Evolutionary conservation across 352 stramenopile genomes (phyloP), one percentile per base, ranked within the genome.

Genomic region (Phytophthora fragariaefolia): DNA sequence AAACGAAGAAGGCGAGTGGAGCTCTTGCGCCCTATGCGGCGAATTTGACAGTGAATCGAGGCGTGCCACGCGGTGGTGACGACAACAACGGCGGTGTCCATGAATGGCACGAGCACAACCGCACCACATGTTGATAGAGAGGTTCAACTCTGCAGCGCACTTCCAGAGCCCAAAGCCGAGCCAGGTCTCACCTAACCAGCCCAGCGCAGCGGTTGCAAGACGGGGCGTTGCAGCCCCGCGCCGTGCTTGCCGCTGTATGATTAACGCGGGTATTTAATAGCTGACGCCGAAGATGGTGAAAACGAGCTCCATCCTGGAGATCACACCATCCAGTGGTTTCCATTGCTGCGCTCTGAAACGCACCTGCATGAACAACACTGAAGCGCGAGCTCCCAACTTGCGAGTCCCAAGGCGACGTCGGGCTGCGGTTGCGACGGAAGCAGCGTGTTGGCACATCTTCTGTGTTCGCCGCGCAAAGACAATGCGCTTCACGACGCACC

Each of bases 141-240:
- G 40, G 57, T 68, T 72, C 58, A 63, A 69, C 57, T 65, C 32
- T 57, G 42, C 40, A 40, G 32, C 32, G 12, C 20, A 38, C 12
- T 54, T 46, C 32, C 36, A 22, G 40, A 8, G 47, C 47, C 9
- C 62, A 70, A 65, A 65, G 54, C 45, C 54, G 48, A 63, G 57
- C 51, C 53, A 65, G 55, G 59, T 62, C 54, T 71, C 61, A 66
- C 66, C 61, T 70, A 74, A 74, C 55, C 66, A 74, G 52, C 50
- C 65, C 50, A 47, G n/a, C 50, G n/a, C 30, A 50, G 23, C 30
- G 28, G 50, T 28, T 68, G 49, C 50, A 68, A 62, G 65, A 69
- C 65, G 32, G 65, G 65, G 45, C 65, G 24, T 26, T 22, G 50
- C 38, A 53, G 50, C 40, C 36, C 36, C 15, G 36, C 36, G 36